Evolutionary conservation across 2,329 filamentous ascomycete species (phyloP).

Genomic region (Epichloe scottii): DNA sequence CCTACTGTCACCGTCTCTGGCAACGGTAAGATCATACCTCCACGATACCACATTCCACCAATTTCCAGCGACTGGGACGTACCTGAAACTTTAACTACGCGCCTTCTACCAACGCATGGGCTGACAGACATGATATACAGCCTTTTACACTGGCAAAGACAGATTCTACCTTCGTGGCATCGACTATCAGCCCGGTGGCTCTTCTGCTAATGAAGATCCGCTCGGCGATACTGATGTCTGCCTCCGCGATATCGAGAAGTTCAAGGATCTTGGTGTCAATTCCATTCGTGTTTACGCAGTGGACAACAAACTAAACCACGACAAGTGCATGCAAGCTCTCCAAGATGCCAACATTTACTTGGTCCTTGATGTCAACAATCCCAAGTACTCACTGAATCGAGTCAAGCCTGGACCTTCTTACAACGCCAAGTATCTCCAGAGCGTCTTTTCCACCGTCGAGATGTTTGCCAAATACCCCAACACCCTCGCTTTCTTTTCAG

Average conservation of each 20-base stretch:
- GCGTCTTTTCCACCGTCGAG: constrained; percentile 80
- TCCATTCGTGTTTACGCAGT: constrained; percentile 86
- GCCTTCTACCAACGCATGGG: background rate
- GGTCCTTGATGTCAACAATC: constrained; percentile 83
- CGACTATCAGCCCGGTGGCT: constrained; percentile 51
- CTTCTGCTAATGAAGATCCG: constrained; percentile 51
- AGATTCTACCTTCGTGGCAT: constrained; percentile 50
- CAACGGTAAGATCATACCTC: constrained; percentile 33
- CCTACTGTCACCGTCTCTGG: constrained; percentile 41
- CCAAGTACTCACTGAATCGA: constrained; percentile 78
- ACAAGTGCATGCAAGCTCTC: constrained; percentile 72
- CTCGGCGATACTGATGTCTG: constrained; percentile 60
- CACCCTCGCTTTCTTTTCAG: constrained; percentile 75
- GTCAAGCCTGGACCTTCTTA: constrained; percentile 65
- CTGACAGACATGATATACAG: constrained; percentile 18
- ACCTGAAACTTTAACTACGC: background rate
- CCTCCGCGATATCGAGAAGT: constrained; percentile 67
- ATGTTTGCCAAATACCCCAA: constrained; percentile 74
- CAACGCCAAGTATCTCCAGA: constrained; percentile 73
- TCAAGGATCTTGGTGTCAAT: constrained; percentile 80
- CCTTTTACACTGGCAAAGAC: constrained; percentile 39
- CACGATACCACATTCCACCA: no score
- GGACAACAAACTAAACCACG: constrained; percentile 73
- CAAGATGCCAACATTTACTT: constrained; percentile 83
- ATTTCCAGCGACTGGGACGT: background rate